A percentile compares a stretch with the other conserved stretches of the same genome.
These are phyloP conservation scores for Schizochytrium sp. DNA, from an alignment of 108 stramenopile genomes.

Conservation along the genomic window DNA sequence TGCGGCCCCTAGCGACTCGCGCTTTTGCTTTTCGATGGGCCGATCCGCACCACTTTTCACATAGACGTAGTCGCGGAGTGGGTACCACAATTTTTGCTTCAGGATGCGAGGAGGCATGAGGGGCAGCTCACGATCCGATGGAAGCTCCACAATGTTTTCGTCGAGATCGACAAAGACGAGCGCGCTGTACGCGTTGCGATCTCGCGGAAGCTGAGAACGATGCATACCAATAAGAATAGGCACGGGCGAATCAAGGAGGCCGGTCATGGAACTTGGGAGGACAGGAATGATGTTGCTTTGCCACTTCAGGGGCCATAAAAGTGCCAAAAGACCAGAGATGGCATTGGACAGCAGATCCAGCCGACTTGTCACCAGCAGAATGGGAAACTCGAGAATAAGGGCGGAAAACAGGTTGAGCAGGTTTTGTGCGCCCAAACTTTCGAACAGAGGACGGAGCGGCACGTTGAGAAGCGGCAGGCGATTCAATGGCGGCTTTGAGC, in stretches of 20 bases:
- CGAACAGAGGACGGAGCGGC: background rate
- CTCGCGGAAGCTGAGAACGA: background rate
- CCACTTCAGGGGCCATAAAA: background rate
- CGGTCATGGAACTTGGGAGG: background rate
- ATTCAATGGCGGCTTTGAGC: background rate
- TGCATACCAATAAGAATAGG: background rate
- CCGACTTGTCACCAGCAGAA: background rate
- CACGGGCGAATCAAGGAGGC: background rate
- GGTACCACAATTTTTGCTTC: background rate
- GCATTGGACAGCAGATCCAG: background rate
- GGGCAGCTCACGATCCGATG: background rate
- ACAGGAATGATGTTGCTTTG: background rate
- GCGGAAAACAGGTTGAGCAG: background rate
- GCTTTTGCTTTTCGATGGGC: background rate
- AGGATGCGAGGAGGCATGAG: background rate
- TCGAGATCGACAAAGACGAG: background rate
- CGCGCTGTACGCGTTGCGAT: background rate
- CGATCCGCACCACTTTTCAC: background rate
- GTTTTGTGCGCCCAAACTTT: background rate
- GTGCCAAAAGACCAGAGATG: background rate
- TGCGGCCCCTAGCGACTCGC: background rate
- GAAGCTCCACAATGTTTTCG: background rate
- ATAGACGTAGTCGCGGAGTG: background rate
- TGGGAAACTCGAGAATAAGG: background rate
- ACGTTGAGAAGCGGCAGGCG: conserved; percentile 14